Evolutionary conservation across 345 rosid genomes (phyloP).

Genomic region (Arabidopsis arenosa): DNA sequence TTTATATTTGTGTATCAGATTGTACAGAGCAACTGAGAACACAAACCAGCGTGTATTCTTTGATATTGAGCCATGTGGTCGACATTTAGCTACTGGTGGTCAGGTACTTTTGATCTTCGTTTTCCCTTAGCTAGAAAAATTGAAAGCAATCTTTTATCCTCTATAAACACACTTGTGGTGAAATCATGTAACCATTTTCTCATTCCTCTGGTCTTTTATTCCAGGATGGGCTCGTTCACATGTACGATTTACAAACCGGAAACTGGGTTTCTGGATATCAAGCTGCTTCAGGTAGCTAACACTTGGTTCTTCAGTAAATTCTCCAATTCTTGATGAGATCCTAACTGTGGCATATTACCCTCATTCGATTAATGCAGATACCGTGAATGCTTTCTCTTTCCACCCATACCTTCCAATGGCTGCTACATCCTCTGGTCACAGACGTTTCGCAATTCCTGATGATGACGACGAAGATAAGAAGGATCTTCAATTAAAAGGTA

Average conservation of each 20-base stretch:
- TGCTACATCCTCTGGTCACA: slow-evolving; percentile 91
- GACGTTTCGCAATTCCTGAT: slow-evolving; percentile 70
- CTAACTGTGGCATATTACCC: background rate
- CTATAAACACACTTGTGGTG: background rate
- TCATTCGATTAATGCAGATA: slow-evolving; percentile 53
- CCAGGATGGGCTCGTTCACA: slow-evolving; percentile 93
- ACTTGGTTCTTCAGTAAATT: background rate
- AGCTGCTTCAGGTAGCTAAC: slow-evolving; percentile 77
- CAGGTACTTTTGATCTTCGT: slow-evolving; percentile 58
- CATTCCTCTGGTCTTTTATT: background rate
- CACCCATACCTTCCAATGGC: slow-evolving; percentile 96
- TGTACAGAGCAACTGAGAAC: slow-evolving; percentile 80
- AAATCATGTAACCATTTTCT: background rate
- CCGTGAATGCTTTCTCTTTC: slow-evolving; percentile 82
- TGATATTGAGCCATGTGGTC: slow-evolving; percentile 82
- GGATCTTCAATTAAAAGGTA: slow-evolving; percentile 57
- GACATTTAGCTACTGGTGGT: slow-evolving; percentile 92
- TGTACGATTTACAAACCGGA: slow-evolving; percentile 90
- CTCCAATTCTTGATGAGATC: slow-evolving; percentile 13
- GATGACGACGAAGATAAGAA: slow-evolving; percentile 53
- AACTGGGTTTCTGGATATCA: slow-evolving; percentile 88
- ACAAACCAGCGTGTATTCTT: slow-evolving; percentile 93
- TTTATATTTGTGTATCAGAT: slow-evolving; percentile 49
- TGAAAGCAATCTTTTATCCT: background rate
- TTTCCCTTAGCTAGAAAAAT: background rate